Base-by-base conservation (phyloP, 768 basidiomycete genomes). In the Lactifluus volemus region DNA sequence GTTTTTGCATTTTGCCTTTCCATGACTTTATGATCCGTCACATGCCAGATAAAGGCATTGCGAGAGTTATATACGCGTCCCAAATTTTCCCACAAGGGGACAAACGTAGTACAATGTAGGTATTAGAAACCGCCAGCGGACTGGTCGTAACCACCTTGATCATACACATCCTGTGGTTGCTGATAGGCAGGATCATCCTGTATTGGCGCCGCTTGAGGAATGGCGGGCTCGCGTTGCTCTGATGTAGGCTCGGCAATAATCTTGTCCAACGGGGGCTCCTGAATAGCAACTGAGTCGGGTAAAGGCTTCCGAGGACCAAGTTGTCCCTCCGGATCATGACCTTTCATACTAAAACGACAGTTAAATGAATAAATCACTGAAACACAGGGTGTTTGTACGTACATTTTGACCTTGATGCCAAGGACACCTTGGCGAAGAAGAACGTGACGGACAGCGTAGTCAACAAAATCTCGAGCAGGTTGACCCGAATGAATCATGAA, bases 361-460 rank as follows among this genome's bases (percentile, higher is more conserved):
- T 69, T 49, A 73, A 63, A 32, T 49, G 4, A 32, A 12, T 54
- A 49, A 30, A 21, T 29, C 39, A 60, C 34, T 10, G 9, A 39
- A 32, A 7, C 21, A 14, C 5, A 42, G 52, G 36, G 25, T 8
- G 29, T 30, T 12, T 15, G 12, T 44, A 72, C 84, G 64, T 71
- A 95, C 94, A 98, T 99, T 80, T 98, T 99, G 71, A 99, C 97
- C 77, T 99, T 99, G 84, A 99, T 98, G 72, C 97, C 97, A 65
- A 99, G 84, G 53, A 99, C 97, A 85, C 97, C 97, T 75, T 99
- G 97, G 69, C 91, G 88, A 67, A 99, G 85, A 69, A 98, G 84
- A 70, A 98, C 97, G 80, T 99, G 97, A 68, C 97, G 85, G 69
- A 98, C 95, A 62, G 97, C 97, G 68, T 92, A 83, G 79, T 98